Evolutionary conservation across 2,329 filamentous ascomycete species (phyloP).

Genomic region (Xylariaceae sp.): DNA sequence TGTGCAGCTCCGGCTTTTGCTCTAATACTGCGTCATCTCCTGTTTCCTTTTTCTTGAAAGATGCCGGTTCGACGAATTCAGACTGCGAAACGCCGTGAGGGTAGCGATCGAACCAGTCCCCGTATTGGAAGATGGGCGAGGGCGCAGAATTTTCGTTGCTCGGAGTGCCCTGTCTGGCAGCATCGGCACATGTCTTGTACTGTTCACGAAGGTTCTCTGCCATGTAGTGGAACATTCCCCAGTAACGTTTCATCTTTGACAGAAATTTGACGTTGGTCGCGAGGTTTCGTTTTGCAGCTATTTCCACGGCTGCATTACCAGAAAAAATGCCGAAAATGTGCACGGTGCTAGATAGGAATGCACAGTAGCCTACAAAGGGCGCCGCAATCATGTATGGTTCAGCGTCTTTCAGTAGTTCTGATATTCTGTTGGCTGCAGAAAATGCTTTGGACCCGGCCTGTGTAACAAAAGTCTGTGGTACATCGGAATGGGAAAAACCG

Average conservation of each 20-base stretch:
- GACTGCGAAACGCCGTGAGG: constrained; percentile 83
- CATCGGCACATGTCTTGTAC: constrained; percentile 80
- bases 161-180: constrained; percentile 63
- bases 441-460: constrained; percentile 73
- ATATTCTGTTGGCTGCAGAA: constrained; percentile 81
- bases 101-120: constrained; percentile 95
- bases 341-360: constrained; percentile 90
- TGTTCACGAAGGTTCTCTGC: constrained; percentile 87
- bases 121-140: constrained; percentile 81
- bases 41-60: constrained; percentile 65
- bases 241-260: constrained; percentile 92
- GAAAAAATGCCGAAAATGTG: constrained; percentile 91
- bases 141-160: constrained; percentile 42
- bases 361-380: constrained; percentile 91
- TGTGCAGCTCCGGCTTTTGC: constrained; percentile 85
- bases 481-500: constrained; percentile 60
- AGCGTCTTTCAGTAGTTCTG: constrained; percentile 74
- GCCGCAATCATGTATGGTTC: constrained; percentile 78
- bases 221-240: constrained; percentile 98
- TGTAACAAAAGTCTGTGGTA: constrained; percentile 73
- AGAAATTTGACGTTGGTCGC: constrained; percentile 86
- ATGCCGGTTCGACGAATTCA: constrained; percentile 75
- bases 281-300: constrained; percentile 76
- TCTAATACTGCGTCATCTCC: constrained; percentile 85
- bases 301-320: constrained; percentile 71